phyloP scores from a whole-genome alignment of 768 basidiomycete species.

The Russula emetica region DNA sequence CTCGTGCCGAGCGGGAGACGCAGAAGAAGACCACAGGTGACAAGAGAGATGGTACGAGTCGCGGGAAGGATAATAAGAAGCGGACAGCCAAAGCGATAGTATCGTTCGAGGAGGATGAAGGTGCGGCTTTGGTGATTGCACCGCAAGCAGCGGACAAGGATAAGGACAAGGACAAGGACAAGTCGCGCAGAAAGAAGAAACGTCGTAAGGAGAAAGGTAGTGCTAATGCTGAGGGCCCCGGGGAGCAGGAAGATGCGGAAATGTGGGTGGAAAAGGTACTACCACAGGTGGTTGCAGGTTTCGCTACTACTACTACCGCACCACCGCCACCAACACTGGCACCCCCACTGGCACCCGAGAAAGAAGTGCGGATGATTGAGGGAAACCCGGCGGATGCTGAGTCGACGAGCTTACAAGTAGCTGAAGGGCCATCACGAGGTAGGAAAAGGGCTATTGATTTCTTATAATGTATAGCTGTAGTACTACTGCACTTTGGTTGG shows the following conservation, averaged over 20 bases:
- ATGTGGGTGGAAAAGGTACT: constrained; percentile 70
- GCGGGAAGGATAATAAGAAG: constrained; percentile 41
- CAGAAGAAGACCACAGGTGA: constrained; percentile 40
- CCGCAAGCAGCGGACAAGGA: constrained; percentile 28
- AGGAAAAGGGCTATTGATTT: constrained; percentile 32
- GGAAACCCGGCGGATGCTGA: neutral
- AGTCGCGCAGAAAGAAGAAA: constrained; percentile 41
- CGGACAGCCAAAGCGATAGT: constrained; percentile 54
- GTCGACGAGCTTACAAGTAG: neutral
- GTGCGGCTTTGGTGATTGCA: constrained; percentile 33
- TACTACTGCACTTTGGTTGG: neutral
- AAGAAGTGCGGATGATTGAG: neutral
- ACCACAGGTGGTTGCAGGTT: constrained; percentile 45
- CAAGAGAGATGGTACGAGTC: constrained; percentile 5
- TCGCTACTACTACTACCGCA: constrained; percentile 24
- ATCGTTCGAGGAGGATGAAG: constrained; percentile 73
- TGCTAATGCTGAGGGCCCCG: constrained; percentile 33
- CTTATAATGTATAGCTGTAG: constrained; percentile 19
- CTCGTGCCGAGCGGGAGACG: constrained; percentile 43
- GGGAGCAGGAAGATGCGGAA: constrained; percentile 37
- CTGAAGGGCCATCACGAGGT: constrained; percentile 27
- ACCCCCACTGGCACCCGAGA: neutral
- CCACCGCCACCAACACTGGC: neutral
- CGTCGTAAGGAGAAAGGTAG: constrained; percentile 35
- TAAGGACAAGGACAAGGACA: constrained; percentile 36